Evolutionary conservation across 148 eudicot genomes (phyloP), one percentile per base, ranked within the genome.

Genomic region (Dianthus caryophyllus): DNA sequence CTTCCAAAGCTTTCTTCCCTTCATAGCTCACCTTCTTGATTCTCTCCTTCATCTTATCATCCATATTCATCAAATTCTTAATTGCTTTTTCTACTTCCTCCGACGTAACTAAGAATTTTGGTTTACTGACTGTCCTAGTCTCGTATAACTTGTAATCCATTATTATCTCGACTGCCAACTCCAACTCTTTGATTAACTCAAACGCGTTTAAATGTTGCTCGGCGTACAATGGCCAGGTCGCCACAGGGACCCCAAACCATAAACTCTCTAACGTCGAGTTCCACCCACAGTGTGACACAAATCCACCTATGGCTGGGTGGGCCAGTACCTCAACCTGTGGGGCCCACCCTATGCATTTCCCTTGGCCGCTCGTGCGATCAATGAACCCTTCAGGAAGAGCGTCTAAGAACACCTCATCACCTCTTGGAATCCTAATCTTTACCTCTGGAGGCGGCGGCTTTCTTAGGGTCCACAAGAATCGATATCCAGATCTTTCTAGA

Each of bases 401-500:
- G 4, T 73, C 77, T 21, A 48, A 17, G 21, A 41, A 61, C 8
- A 51, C 49, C 31, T 25, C 47, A n/a, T 72, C 57, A 5, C 79
- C 75, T 0, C 54, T 66, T 0, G 81, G 78, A 21, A 33, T 1
- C 5, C 5, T 53, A 5, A 20, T 0, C 22, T 64, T 67, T 0
- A 49, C 70, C 49, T 50, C 66, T 21, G 66, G 17, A 26, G 63
- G 63, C 9, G 75, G 63, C 4, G 75, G 70, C 25, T 56, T 54
- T 9, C 75, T 56, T 16, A 63, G 38, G 24, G 86, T 57, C 86
- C 84, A 82, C 30, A 82, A n/a, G 58, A 85, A 84, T 10, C 80
- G 62, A 39, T 74, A 67, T 0, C 87, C 86, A 21, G 76, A 44
- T 0, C 49, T 58, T 9, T 85, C 94, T 0, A 88, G 22, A 0